These are phyloP conservation scores for Kodamaea anthophila DNA, from an alignment of 1,139 yeast species.

Conservation along the genomic window DNA sequence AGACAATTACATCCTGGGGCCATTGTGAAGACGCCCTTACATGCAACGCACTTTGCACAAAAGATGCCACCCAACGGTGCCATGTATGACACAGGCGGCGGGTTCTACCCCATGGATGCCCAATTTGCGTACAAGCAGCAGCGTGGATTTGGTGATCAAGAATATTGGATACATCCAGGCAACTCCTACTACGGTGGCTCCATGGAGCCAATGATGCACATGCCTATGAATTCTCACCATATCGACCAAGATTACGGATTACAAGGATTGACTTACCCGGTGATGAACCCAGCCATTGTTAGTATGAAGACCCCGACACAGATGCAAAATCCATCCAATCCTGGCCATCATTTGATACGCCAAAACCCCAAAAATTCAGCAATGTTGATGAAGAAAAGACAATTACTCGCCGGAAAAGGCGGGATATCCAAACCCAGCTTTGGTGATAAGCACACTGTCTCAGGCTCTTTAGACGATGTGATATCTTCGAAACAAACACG, in stretches of 20 bases:
- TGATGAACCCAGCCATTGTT: slow-evolving; percentile 12
- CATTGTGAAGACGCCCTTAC: slow-evolving; percentile 10
- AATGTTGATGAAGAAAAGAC: slow-evolving; percentile 23
- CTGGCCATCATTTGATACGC: slow-evolving; percentile 13
- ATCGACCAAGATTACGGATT: slow-evolving; percentile 14
- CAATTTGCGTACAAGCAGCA: slow-evolving; percentile 5
- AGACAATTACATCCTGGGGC: slow-evolving; percentile 9
- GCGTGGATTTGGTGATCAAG: slow-evolving; percentile 14
- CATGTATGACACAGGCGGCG: slow-evolving; percentile 3
- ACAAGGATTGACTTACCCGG: slow-evolving; percentile 11
- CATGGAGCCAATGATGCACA: slow-evolving; percentile 9
- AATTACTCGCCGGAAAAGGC: slow-evolving; percentile 13
- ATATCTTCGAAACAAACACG: slow-evolving; percentile 14
- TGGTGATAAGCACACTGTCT: slow-evolving; percentile 4
- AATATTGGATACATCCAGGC: slow-evolving; percentile 19
- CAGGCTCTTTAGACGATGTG: slow-evolving; percentile 13
- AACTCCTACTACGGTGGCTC: slow-evolving; percentile 6
- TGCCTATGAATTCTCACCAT: slow-evolving; percentile 9
- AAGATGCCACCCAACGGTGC: slow-evolving; percentile 6
- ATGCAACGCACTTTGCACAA: slow-evolving; percentile 9
- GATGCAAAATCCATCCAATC: slow-evolving; percentile 1
- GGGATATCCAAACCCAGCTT: slow-evolving; percentile 9
- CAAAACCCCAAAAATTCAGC: slow-evolving; percentile 21
- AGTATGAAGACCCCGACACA: slow-evolving; percentile 6
- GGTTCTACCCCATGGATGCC: slow-evolving; percentile 4